A percentile compares a stretch with the other conserved stretches of the same genome.
Conservation (phyloP, 1,284 basidiomycete genomes). For the Ganoderma sinense region DNA sequence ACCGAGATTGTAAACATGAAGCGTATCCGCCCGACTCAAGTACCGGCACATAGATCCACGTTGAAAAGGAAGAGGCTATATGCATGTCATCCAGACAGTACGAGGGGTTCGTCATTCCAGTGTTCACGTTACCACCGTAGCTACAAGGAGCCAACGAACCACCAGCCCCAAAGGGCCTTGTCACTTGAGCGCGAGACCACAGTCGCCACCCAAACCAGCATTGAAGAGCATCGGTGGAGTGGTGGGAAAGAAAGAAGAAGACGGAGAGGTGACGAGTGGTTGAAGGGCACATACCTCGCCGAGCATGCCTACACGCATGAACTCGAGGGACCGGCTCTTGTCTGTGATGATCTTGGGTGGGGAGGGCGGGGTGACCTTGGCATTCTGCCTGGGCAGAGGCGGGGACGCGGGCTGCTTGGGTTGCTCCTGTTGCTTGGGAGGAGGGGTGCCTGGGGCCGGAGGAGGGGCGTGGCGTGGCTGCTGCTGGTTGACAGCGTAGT, state of each 20-base stretch:
- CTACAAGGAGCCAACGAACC: neutral
- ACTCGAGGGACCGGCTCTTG: conserved; percentile 62
- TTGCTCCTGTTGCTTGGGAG: conserved; percentile 33
- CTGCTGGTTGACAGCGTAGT: conserved; percentile 37
- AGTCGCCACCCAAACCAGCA: neutral
- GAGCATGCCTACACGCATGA: conserved; percentile 79
- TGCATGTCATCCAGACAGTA: neutral
- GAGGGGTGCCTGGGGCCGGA: conserved; percentile 31
- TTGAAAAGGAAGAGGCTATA: neutral
- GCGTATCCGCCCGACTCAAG: neutral
- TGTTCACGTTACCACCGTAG: neutral
- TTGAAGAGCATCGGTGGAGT: too few relatives aligned
- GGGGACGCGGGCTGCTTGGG: conserved; percentile 52
- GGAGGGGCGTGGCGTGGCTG: conserved; percentile 27
- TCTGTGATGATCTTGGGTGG: conserved; percentile 84
- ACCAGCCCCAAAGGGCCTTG: neutral
- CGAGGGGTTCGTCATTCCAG: neutral
- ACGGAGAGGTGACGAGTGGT: neutral
- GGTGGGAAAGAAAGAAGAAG: neutral
- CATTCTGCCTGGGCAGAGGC: conserved; percentile 80
- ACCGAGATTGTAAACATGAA: neutral
- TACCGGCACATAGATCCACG: neutral
- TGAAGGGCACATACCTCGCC: conserved; percentile 75
- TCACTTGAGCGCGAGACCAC: neutral
- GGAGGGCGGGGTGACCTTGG: conserved; percentile 82